Percentiles rank a stretch among this genome's conserved stretches.
Evolutionary conservation across 2,329 filamentous ascomycete genomes (phyloP).

Genomic region (Colletotrichum godetiae): DNA sequence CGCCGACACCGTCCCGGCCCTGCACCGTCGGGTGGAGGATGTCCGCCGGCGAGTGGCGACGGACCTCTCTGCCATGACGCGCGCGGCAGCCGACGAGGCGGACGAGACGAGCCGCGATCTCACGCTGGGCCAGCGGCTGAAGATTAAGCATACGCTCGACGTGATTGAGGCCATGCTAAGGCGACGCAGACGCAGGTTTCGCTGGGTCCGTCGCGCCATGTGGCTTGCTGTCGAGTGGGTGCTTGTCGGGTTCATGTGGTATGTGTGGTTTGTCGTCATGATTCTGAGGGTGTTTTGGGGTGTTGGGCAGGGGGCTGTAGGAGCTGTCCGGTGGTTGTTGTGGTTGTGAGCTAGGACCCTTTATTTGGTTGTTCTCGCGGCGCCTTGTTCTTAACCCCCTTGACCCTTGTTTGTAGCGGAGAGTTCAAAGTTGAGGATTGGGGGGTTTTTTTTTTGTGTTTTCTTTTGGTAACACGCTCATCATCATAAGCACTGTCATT

Average conservation of each 20-base stretch:
- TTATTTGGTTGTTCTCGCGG: not conserved
- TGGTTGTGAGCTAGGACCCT: slow-evolving; percentile 70
- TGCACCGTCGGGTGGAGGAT: slow-evolving; percentile 60
- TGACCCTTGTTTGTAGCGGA: no score
- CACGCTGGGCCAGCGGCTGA: slow-evolving; percentile 79
- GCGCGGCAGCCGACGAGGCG: slow-evolving; percentile 78
- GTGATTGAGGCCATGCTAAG: slow-evolving; percentile 81
- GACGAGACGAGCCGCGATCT: slow-evolving; percentile 83
- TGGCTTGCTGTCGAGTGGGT: slow-evolving; percentile 90
- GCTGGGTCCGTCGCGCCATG: slow-evolving; percentile 79
- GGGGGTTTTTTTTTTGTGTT: no score
- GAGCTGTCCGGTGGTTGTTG: slow-evolving; percentile 81
- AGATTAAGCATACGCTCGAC: slow-evolving; percentile 84
- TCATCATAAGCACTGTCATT: slow-evolving; percentile 19
- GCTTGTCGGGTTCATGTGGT: slow-evolving; percentile 92
- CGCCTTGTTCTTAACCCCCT: not conserved
- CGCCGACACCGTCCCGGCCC: slow-evolving; percentile 64
- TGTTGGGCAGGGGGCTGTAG: slow-evolving; percentile 68
- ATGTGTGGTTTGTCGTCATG: slow-evolving; percentile 90
- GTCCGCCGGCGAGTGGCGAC: slow-evolving; percentile 60
- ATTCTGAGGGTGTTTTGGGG: slow-evolving; percentile 75
- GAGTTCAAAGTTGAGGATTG: no score
- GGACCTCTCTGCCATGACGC: slow-evolving; percentile 71
- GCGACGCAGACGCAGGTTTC: slow-evolving; percentile 73
- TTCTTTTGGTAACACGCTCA: not conserved